phyloP scores from a whole-genome alignment of 306 rosid species.

The Begonia peltatifolia region DNA sequence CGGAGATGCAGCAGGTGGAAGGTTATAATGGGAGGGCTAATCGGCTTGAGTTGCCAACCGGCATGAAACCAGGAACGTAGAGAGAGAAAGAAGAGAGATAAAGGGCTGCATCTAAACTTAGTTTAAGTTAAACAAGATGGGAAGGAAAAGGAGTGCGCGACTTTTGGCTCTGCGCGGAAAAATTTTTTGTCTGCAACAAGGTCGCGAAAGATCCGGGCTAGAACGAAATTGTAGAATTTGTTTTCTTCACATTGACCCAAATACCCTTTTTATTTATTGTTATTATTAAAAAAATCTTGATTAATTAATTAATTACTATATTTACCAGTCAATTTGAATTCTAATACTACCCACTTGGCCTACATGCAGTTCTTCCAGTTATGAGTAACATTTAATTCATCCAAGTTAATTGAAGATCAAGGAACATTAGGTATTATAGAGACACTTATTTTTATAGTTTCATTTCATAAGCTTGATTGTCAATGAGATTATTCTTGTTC shows the following conservation, averaged over 20 bases:
- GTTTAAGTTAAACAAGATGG: slow-evolving; percentile 1
- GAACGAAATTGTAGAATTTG: slow-evolving; percentile 28
- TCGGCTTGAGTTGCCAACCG: slow-evolving; percentile 37
- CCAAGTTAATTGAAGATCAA: no score
- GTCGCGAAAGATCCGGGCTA: slow-evolving; percentile 81
- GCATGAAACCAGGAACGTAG: slow-evolving; percentile 26
- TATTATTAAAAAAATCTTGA: slow-evolving; percentile 1
- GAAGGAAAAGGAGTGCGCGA: slow-evolving; percentile 16
- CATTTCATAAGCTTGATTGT: no score
- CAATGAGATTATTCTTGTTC: no score
- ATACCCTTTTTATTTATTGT: slow-evolving; percentile 3
- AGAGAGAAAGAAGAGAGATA: slow-evolving; percentile 2
- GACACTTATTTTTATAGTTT: no score
- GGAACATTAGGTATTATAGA: no score
- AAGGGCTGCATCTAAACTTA: no score
- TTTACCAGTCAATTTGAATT: not conserved
- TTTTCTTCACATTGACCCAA: slow-evolving; percentile 16
- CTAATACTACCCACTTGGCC: slow-evolving; percentile 55
- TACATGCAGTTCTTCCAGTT: slow-evolving; percentile 50
- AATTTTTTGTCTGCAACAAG: slow-evolving; percentile 65
- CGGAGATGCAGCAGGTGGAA: slow-evolving; percentile 11
- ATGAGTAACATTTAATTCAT: not conserved
- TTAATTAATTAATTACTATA: slow-evolving; percentile 1
- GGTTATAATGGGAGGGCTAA: slow-evolving; percentile 21
- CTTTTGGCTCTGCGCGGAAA: slow-evolving; percentile 55